phyloP scores from a whole-genome alignment of 106 monocot species.

The Acorus calamus region DNA sequence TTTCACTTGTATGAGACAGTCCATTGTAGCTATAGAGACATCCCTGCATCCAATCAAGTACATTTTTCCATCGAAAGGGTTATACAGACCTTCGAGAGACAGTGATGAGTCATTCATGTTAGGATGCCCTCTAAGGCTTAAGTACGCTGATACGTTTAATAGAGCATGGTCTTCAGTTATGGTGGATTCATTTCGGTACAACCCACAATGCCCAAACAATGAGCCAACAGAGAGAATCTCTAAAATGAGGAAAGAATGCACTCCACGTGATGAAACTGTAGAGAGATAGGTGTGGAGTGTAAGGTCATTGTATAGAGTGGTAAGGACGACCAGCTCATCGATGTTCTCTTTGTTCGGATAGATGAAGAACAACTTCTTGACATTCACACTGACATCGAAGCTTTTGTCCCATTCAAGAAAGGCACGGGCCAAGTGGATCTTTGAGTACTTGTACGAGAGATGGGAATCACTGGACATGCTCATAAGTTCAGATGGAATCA shows the following conservation, averaged over 20 bases:
- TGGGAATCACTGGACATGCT: conserved; percentile 5
- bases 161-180: conserved; percentile 23
- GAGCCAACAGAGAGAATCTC: conserved; percentile 42
- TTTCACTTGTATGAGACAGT: conserved; percentile 57
- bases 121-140: conserved; percentile 20
- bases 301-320: conserved; percentile 44
- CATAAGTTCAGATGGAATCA: conserved; percentile 25
- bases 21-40: too few relatives aligned
- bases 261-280: too few relatives aligned
- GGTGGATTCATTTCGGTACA: neutral
- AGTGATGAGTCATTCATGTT: conserved; percentile 36
- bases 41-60: conserved; percentile 53
- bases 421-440: conserved; percentile 32
- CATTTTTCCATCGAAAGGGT: conserved; percentile 52
- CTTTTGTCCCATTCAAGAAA: conserved; percentile 49
- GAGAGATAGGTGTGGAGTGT: conserved; percentile 25
- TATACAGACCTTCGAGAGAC: conserved; percentile 54
- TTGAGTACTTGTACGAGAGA: conserved; percentile 45
- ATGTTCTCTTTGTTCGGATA: conserved; percentile 32
- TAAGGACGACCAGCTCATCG: conserved; percentile 28
- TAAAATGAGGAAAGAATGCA: too few relatives aligned
- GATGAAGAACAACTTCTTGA: conserved; percentile 51
- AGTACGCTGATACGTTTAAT: conserved; percentile 50
- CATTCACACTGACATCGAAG: conserved; percentile 29
- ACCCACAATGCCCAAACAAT: conserved; percentile 21